phyloP scores from a whole-genome alignment of 208 protist genomes.

The Crithidia bombi region DNA sequence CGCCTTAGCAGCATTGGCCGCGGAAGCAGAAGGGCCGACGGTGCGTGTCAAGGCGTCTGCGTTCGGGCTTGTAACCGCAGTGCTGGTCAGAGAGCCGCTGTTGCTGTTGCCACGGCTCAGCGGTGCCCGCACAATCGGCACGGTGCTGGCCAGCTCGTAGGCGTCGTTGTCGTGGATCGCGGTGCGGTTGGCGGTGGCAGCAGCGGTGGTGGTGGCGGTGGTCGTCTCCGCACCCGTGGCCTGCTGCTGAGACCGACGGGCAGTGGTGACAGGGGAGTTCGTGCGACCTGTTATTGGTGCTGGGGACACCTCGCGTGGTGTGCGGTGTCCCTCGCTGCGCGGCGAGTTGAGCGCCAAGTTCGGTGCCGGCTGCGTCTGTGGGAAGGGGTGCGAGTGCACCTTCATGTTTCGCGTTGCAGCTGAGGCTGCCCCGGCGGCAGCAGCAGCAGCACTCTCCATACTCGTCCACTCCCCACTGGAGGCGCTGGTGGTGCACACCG shows the following conservation, averaged over 20 bases:
- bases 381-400: not conserved
- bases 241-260: not conserved
- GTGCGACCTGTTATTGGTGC: conserved; percentile 1
- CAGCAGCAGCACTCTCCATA: not conserved
- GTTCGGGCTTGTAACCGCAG: not conserved
- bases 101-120: conserved; percentile 20
- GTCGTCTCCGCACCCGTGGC: too few species aligned
- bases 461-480: conserved; percentile 7
- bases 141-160: conserved; percentile 16
- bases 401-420: not conserved
- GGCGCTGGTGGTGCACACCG: not conserved
- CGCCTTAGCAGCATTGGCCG: not conserved
- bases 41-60: conserved; percentile 2
- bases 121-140: conserved; percentile 11
- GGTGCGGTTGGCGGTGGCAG: not conserved
- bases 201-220: not conserved
- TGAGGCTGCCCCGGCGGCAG: not conserved
- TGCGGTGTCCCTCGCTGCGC: conserved; percentile 2
- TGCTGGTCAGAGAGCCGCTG: conserved; percentile 5
- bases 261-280: not conserved
- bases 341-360: not conserved
- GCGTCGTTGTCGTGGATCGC: not conserved
- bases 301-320: conserved; percentile 16
- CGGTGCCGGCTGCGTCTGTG: conserved; percentile 1
- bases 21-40: not conserved